These are phyloP conservation scores for Sphagnurus paluster DNA, from an alignment of 1,284 basidiomycete genomes.

Conservation along the genomic window DNA sequence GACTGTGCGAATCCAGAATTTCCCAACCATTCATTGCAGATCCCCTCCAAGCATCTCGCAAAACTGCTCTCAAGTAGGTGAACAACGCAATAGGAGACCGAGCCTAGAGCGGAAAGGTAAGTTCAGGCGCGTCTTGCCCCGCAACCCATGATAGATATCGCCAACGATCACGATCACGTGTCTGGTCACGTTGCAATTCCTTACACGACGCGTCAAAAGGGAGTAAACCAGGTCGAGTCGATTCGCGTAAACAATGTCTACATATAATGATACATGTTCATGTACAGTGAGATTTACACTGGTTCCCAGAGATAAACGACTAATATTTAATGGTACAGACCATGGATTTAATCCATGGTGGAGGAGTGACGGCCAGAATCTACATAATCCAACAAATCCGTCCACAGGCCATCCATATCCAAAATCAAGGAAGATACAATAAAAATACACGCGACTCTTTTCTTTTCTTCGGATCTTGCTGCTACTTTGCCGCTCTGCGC, in stretches of 20 bases:
- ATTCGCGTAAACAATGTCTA: slow-evolving; percentile 1
- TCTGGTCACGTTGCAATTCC: slow-evolving; percentile 16
- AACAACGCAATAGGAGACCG: background rate
- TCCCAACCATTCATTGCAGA: no score
- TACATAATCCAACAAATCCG: slow-evolving; percentile 7
- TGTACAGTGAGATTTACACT: slow-evolving; percentile 4
- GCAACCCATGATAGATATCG: slow-evolving; percentile 14
- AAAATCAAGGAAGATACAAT: slow-evolving; percentile 8
- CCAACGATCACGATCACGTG: slow-evolving; percentile 26
- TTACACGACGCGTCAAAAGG: slow-evolving; percentile 11
- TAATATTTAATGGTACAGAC: slow-evolving; percentile 11
- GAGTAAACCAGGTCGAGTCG: slow-evolving; percentile 2
- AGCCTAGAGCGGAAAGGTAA: no score
- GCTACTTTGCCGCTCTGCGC: slow-evolving; percentile 13
- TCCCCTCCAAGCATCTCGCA: slow-evolving; percentile 1
- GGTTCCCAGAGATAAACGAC: background rate
- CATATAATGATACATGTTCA: background rate
- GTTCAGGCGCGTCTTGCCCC: no score
- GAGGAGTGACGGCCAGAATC: background rate
- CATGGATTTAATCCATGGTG: background rate
- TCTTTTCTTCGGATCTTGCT: background rate
- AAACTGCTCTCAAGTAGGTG: background rate
- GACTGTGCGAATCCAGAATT: slow-evolving; percentile 4
- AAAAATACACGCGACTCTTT: slow-evolving; percentile 10
- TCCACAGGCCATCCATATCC: background rate